Conservation (phyloP, 768 basidiomycete genomes). For the Holtermannia corniformis region DNA sequence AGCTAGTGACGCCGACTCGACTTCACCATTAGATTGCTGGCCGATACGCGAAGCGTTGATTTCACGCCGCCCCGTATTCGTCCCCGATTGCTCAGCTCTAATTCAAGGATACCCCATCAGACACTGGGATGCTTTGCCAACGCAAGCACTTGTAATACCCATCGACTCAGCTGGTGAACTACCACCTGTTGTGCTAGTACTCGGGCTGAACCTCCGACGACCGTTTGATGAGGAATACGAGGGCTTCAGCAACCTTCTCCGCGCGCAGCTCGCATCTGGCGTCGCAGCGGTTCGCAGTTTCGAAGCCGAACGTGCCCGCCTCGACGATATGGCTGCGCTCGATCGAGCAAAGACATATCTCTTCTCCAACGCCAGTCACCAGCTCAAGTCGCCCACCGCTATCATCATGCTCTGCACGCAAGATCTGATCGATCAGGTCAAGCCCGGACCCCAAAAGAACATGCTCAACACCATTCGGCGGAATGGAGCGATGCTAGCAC, state of each 20-base stretch:
- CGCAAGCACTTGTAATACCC: conserved; percentile 28
- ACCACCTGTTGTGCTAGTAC: conserved; percentile 24
- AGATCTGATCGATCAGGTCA: conserved; percentile 4
- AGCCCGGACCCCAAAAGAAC: conserved; percentile 19
- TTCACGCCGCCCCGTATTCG: conserved; percentile 19
- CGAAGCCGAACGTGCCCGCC: conserved; percentile 30
- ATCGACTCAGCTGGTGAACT: conserved; percentile 33
- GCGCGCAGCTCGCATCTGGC: conserved; percentile 33
- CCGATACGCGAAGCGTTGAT: conserved; percentile 30
- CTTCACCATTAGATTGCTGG: conserved; percentile 15
- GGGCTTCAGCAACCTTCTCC: conserved; percentile 21
- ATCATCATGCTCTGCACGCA: conserved; percentile 1
- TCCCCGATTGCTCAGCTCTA: conserved; percentile 28
- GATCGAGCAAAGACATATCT: conserved; percentile 31
- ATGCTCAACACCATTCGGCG: conserved; percentile 27
- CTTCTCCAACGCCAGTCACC: conserved; percentile 27
- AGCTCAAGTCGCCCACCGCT: conserved; percentile 6
- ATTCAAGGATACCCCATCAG: conserved; percentile 26
- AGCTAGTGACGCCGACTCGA: conserved; percentile 2
- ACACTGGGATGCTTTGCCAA: conserved; percentile 36
- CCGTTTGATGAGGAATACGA: conserved; percentile 37
- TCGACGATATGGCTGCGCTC: conserved; percentile 29
- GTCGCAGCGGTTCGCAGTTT: conserved; percentile 29
- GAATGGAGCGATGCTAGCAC: conserved; percentile 27
- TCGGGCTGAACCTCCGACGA: conserved; percentile 32